Base-by-base conservation (phyloP, 1,139 yeast genomes). In the Suhomyces kunorum region DNA sequence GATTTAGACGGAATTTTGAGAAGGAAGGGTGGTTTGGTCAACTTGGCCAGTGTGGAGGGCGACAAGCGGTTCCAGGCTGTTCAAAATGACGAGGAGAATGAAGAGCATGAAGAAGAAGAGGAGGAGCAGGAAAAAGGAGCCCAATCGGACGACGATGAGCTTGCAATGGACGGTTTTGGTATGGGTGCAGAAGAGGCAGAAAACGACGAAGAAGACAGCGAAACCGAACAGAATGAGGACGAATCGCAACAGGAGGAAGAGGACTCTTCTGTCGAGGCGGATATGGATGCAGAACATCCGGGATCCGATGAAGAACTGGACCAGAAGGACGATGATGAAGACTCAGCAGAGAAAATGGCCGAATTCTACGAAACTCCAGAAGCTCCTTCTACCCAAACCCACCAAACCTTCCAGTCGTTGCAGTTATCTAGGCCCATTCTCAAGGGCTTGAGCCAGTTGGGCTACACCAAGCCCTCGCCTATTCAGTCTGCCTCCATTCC, bases 401-500 rank as follows among this genome's bases (percentile, higher is more conserved):
- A 84, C 56, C 69, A 72, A 32, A 76, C 83, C 6, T 94, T 92
- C 68, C 86, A 84, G 54, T 71, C 86, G 1, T 69, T 92, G 40
- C 83, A 87, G 40, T 74, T 92, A 29, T 89, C 98, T 0, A 80
- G 98, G 56, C 98, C 98, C 0, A 80, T 92, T 3, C 69, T 90
- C 47, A 85, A 87, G 55, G 96, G 95, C 32, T 68, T 94, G 39
- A 74, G 87, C 8, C 81, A 81, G 18, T 71, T 94, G 34, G 95
- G 95, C 4, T 94, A 90, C 61, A 61, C 82, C 9, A 77, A 76
- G 37, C 98, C 98, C 11, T 86, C 97, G 0, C 96, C 97, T 12
- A 87, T 94, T 68, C 98, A 92, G 68, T 75, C 92, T 42, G 88
- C 96, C 2, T 81, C 95, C 11, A 89, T 92, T 48, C 98, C 99